Evolutionary conservation across 2,329 filamentous ascomycete species (phyloP).

Genomic region (Fusarium sp.): DNA sequence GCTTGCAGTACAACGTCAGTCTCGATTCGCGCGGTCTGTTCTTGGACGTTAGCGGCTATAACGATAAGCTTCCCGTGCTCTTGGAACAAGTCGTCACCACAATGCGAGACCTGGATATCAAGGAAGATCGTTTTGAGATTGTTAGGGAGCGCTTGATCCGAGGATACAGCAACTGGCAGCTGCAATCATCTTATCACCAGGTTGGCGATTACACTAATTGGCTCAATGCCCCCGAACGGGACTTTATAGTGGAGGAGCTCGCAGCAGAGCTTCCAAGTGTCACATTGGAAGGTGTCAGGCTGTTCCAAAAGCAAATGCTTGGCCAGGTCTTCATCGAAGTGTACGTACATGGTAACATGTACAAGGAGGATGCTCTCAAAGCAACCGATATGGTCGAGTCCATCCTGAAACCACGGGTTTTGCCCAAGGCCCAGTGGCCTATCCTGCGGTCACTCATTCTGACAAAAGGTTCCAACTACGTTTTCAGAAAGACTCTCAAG

Average conservation of each 20-base stretch:
- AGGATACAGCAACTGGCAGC: conserved; percentile 81
- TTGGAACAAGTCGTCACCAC: conserved; percentile 80
- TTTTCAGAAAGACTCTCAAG: conserved; percentile 82
- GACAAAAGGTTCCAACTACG: conserved; percentile 81
- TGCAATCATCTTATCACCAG: conserved; percentile 88
- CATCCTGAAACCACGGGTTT: conserved; percentile 75
- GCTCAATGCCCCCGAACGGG: conserved; percentile 75
- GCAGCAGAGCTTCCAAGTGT: conserved; percentile 66
- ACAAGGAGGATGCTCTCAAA: conserved; percentile 80
- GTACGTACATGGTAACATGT: conserved; percentile 63
- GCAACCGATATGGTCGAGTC: conserved; percentile 85
- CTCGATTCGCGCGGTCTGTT: conserved; percentile 78
- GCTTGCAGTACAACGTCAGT: conserved; percentile 82
- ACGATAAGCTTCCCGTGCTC: conserved; percentile 92
- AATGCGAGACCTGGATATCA: conserved; percentile 74
- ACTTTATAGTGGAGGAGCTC: conserved; percentile 82
- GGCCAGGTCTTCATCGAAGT: conserved; percentile 88
- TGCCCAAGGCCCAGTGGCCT: conserved; percentile 83
- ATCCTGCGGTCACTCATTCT: conserved; percentile 80
- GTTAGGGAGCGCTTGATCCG: conserved; percentile 85
- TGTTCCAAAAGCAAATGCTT: conserved; percentile 83
- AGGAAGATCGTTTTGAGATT: conserved; percentile 88
- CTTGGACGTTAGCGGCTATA: conserved; percentile 87
- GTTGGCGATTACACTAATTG: conserved; percentile 84
- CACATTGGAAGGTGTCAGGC: conserved; percentile 76